Conservation (phyloP, 768 basidiomycete species). For the Rhodotorula paludigena region DNA sequence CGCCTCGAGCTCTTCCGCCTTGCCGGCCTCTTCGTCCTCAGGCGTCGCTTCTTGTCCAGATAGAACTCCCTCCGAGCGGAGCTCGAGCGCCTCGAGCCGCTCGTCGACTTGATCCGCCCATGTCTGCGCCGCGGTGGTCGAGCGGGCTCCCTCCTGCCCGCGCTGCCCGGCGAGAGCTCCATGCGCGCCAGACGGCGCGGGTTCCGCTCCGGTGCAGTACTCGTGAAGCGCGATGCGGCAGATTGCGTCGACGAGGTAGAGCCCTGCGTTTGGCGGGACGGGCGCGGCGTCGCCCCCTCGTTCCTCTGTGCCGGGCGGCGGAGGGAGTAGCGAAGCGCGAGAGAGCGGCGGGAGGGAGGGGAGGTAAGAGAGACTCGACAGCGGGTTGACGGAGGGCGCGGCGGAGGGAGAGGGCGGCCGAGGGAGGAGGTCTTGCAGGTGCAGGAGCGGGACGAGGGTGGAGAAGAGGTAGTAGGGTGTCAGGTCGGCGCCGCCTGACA, state of each 20-base stretch:
- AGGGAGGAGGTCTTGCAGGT: constrained; percentile 3
- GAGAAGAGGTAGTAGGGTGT: not conserved
- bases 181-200: not conserved
- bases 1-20: not conserved
- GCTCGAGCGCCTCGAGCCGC: not conserved
- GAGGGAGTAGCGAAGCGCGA: not conserved
- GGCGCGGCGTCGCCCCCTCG: not conserved
- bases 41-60: no score
- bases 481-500: no score
- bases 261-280: not conserved
- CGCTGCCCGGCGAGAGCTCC: not conserved
- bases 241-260: constrained; percentile 20
- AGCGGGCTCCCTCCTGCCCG: not conserved
- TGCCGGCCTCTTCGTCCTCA: not conserved
- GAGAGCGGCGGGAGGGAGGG: not conserved
- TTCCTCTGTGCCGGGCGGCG: not conserved
- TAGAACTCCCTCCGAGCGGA: no score
- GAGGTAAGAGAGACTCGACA: not conserved
- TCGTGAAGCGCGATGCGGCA: not conserved
- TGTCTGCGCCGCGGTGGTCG: no score
- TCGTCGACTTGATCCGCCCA: no score
- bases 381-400: not conserved
- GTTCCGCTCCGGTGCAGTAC: not conserved
- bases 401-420: not conserved
- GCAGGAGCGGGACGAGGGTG: not conserved